Evolutionary conservation across 2,329 filamentous ascomycete genomes (phyloP), one percentile per base, ranked within the genome.

Genomic region (Cladosporium velox): DNA sequence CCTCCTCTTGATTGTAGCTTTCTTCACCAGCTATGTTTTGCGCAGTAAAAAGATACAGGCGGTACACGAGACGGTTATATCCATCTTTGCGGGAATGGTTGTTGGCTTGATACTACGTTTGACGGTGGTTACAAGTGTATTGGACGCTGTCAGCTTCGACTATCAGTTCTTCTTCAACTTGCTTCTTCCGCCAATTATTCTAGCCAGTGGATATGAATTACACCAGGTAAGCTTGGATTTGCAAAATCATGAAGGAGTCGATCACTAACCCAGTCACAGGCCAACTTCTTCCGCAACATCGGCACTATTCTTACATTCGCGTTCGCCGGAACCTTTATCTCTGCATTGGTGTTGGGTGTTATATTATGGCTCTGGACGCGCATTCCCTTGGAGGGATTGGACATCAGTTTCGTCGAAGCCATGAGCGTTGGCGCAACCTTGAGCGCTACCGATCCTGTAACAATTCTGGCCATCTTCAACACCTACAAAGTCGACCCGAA

Each of bases 101-200:
- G 92, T 99, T 67, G 95, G 95, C 6, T 83, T 99, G 73, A 86
- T 96, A 67, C 88, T 99, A 66, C 88, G 95, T 75, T 82, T 97
- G 69, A 91, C 88, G 52, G 89, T 90, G 62, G 90, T 90, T 70
- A 90, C 92, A 69, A 92, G 90, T 69, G 93, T 99, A 73, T 90
- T 93, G 78, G 91, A 91, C 76, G 89, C 92, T 70, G 93, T 99
- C 75, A 96, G 90, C 79, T 99, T 99, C 84, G 91, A 98, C 82
- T 97, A 97, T 78, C 93, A 98, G 77, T 97, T 98, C 84, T 99
- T 99, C 85, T 99, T 99, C 85, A 99, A 99, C 79, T 87, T 99
- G 55, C 87, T 99, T 14, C 90, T 99, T n/a, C 95, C 95, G 44
- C 95, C 95, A 65, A 99, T 99, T 77, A 99, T 99, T 77, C 86